Base-by-base conservation (phyloP, 129 eudicot genomes). In the Saussurea involucrata region DNA sequence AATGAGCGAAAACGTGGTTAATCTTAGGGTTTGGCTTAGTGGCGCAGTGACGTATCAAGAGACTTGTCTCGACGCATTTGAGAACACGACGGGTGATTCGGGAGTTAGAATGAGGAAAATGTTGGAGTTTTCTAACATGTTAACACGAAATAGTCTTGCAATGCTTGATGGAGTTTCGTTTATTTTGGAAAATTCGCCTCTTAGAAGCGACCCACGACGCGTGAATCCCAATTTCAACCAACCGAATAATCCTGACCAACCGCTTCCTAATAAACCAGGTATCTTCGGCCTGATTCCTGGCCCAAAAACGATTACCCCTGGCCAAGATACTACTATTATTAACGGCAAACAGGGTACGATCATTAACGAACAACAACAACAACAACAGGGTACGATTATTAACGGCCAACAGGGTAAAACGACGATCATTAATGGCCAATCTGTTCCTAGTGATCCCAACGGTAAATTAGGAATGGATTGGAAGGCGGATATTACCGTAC, bases 41-140 rank as follows among this genome's bases (percentile, higher is more conserved):
- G 92, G 89, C 28, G 84, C 90, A 0, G 40, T 84, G 4, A 92
- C 96, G 0, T 84, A 76, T 74, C 95, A 89, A 64, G 84, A 89
- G 15, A 86, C 90, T 0, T 92, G 97, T 25, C 40, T 92, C 7
- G 96, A 89, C 9, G 84, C 72, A 0, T 84, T 92, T 27, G 85
- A 78, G 46, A 82, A 86, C 68, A 74, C 87, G 0, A 66, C 85
- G 0, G 81, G 81, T 1, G 76, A 87, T n/a, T 73, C 92, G 0
- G 83, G 82, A 1, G 69, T n/a, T 2, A 33, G 71, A 25, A 87
- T 92, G 92, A 53, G 68, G 63, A 27, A 63, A 5, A 1, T 85
- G 27, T 44, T 92, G 69, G 86, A 85, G 25, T 2, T 31, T 0
- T 65, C 90, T 0, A n/a, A 58, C 12, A 85, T 84, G 69, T 69